Base-by-base conservation (phyloP, 306 rosid species). In the Vachellia pachyceras region DNA sequence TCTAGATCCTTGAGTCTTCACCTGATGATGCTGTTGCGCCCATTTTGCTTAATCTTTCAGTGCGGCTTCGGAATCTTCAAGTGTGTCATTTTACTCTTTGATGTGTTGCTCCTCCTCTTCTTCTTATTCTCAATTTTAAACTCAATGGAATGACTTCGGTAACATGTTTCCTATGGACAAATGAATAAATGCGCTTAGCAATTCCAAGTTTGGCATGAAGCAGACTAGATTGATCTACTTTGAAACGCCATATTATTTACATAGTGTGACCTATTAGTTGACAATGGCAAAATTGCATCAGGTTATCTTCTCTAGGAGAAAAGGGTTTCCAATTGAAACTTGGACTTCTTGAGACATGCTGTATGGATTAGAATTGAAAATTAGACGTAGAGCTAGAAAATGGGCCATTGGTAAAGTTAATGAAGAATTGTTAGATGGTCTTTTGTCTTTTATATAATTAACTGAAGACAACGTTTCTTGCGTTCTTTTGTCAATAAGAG, bases 11-110 rank as follows among this genome's bases (percentile, higher is more conserved):
- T 49, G 92, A 95, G 82, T 85, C 97, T 81, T 89, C 98, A 79
- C 91, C 95, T 12, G 83, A 87, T 44, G 98, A 90, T 81, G 93
- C 98, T 44, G 98, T 95, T 69, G 93, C 93, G 63, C 99, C 98
- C 77, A 87, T 91, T 81, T 80, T 95, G 83, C 92, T 90, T 29
- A 93, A 85, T 88, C 97, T 95, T 79, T 93, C 97, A 73, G 60
- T 86, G 55, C 91, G 97, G 84, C 92, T 95, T 76, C 95, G 97
- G 52, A 92, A 91, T 91, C 94, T 95, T 82, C 99, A 93, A 87
- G 99, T 95, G 80, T 20, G 89, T 84, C 57, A 72, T 52, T 60
- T 45, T 70, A 45, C 75, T 45, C 22, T 70, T 22, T 70, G 54
- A 10, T 40, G 58, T 40, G 46, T n/a, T 22, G 33, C 35, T 45